These are phyloP conservation scores for Candida montana DNA, from an alignment of 805 yeast species.

Conservation along the genomic window DNA sequence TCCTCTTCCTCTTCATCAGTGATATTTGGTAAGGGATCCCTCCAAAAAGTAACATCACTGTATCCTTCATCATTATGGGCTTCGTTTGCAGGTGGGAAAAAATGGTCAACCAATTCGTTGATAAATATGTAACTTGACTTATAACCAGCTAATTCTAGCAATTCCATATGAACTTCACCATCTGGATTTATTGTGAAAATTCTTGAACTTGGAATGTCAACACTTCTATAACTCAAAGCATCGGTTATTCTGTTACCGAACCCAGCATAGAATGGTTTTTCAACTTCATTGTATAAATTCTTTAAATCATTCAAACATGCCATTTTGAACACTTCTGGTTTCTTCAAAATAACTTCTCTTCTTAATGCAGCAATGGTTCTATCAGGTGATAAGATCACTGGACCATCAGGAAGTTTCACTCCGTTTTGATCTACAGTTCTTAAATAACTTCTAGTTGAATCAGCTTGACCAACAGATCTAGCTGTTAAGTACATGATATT, in stretches of 20 bases:
- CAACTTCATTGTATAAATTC: slow-evolving; percentile 48
- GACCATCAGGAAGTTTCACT: slow-evolving; percentile 73
- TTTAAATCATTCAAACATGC: slow-evolving; percentile 88
- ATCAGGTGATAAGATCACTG: slow-evolving; percentile 93
- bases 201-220: slow-evolving; percentile 88
- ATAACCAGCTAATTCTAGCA: slow-evolving; percentile 89
- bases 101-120: slow-evolving; percentile 93
- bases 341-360: slow-evolving; percentile 87
- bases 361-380: slow-evolving; percentile 91
- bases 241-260: slow-evolving; percentile 96
- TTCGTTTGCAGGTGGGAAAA: slow-evolving; percentile 77
- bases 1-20: slow-evolving; percentile 52
- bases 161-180: slow-evolving; percentile 96
- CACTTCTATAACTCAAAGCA: slow-evolving; percentile 89
- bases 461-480: slow-evolving; percentile 93
- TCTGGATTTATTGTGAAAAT: slow-evolving; percentile 94
- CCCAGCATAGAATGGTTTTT: slow-evolving; percentile 93
- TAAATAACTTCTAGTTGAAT: slow-evolving; percentile 79
- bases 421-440: slow-evolving; percentile 69
- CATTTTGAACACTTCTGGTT: slow-evolving; percentile 98
- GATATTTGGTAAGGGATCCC: slow-evolving; percentile 67
- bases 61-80: slow-evolving; percentile 40
- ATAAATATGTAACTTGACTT: slow-evolving; percentile 82
- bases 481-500: slow-evolving; percentile 92
- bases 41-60: slow-evolving; percentile 90